Evolutionary conservation across 2,329 filamentous ascomycete species (phyloP).

Genomic region (Ophiocordyceps camponoti-rufipedis): DNA sequence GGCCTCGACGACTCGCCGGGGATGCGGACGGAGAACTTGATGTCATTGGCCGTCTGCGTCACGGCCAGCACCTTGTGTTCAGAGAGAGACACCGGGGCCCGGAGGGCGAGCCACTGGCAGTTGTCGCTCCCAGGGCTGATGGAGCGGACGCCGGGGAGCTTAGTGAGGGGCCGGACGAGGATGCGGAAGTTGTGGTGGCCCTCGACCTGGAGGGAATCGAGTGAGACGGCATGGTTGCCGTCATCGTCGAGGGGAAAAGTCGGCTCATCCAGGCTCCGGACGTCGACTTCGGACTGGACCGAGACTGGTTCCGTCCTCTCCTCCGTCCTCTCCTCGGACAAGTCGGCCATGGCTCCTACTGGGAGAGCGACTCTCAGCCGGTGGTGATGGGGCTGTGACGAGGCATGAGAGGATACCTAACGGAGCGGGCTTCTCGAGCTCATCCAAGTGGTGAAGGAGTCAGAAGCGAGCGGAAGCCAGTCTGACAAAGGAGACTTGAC

Average conservation of each 20-base stretch:
- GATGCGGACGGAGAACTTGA: conserved; percentile 40
- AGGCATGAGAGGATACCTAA: too few relatives aligned
- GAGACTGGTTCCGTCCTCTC: conserved; percentile 42
- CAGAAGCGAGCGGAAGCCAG: not conserved
- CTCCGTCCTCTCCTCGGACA: conserved; percentile 20
- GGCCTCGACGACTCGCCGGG: conserved; percentile 28
- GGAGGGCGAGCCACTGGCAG: conserved; percentile 37
- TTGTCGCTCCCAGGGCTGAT: conserved; percentile 36
- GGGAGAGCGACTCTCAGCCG: too few relatives aligned
- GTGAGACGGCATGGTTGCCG: conserved; percentile 20
- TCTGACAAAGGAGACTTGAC: too few relatives aligned
- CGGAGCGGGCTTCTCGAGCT: too few relatives aligned
- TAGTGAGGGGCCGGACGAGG: conserved; percentile 34
- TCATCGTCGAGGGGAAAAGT: conserved; percentile 18
- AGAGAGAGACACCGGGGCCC: conserved; percentile 32
- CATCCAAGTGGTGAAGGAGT: not conserved
- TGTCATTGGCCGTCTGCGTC: conserved; percentile 39
- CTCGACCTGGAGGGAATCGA: conserved; percentile 33
- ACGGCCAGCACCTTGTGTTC: conserved; percentile 39
- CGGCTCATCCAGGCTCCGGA: conserved; percentile 24
- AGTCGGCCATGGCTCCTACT: conserved; percentile 24
- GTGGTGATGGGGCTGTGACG: too few relatives aligned
- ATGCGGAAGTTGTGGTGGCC: conserved; percentile 38
- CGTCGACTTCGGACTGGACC: conserved; percentile 30
- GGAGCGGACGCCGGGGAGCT: conserved; percentile 19